These are phyloP conservation scores for Leishmania martiniquensis DNA, from an alignment of 208 protist species.

Conservation along the genomic window DNA sequence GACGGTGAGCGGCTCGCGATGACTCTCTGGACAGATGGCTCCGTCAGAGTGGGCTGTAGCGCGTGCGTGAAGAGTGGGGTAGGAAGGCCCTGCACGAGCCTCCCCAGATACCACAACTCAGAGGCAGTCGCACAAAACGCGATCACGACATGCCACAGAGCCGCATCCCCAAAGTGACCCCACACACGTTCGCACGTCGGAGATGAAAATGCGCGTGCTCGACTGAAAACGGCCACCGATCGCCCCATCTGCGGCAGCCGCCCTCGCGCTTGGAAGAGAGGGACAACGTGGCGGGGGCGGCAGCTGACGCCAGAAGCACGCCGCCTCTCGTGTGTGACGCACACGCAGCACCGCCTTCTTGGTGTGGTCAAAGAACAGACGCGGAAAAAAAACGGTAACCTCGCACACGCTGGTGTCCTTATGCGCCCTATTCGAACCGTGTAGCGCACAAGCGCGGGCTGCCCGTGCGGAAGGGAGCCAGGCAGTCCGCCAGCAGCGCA, in stretches of 20 bases:
- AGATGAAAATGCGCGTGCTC: background rate
- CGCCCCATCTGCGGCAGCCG: background rate
- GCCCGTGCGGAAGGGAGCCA: conserved; percentile 9
- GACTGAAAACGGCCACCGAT: background rate
- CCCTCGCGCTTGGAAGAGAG: conserved; percentile 21
- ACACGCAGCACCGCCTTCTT: conserved; percentile 8
- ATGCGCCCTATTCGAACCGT: conserved; percentile 4
- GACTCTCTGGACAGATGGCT: background rate
- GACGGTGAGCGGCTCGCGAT: background rate
- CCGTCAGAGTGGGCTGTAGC: background rate
- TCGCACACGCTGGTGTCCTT: conserved; percentile 10
- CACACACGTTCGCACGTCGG: too few species aligned
- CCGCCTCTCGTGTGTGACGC: conserved; percentile 12
- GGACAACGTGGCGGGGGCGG: conserved; percentile 45
- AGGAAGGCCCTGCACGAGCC: background rate
- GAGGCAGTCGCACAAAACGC: background rate
- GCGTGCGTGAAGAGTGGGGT: background rate
- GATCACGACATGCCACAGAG: background rate
- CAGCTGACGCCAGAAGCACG: conserved; percentile 43
- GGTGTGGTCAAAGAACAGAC: conserved; percentile 38
- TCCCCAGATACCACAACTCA: background rate
- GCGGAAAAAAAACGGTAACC: conserved; percentile 43
- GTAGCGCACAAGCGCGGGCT: conserved; percentile 10
- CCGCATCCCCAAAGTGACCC: background rate
- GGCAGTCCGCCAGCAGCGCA: conserved; percentile 27